phyloP scores from a whole-genome alignment of 176 grass and related monocot genomes.

The Otatea glauca region DNA sequence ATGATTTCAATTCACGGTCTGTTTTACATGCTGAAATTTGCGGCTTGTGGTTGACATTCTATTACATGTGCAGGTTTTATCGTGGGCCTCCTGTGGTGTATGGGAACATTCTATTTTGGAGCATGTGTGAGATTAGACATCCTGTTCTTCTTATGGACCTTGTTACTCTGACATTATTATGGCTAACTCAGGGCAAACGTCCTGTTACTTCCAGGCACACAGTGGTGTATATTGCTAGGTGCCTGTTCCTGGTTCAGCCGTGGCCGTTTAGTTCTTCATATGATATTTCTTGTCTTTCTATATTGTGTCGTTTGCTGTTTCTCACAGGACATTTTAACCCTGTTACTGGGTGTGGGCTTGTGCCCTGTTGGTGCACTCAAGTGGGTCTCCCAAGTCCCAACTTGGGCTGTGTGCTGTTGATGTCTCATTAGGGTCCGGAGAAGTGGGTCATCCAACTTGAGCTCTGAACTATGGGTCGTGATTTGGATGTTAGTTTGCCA shows the following conservation, averaged over 20 bases:
- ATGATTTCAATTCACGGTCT: neutral
- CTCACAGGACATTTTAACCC: slow-evolving; percentile 62
- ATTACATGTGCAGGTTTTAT: slow-evolving; percentile 48
- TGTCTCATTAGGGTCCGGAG: neutral
- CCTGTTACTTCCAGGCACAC: slow-evolving; percentile 23
- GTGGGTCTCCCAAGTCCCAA: neutral
- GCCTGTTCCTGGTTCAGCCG: slow-evolving; percentile 37
- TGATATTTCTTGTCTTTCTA: neutral
- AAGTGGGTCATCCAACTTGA: slow-evolving; percentile 38
- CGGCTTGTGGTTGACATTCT: neutral
- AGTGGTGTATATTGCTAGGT: slow-evolving; percentile 56
- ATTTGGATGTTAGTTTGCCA: slow-evolving; percentile 30
- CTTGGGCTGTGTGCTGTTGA: slow-evolving; percentile 22
- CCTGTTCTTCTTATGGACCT: slow-evolving; percentile 38
- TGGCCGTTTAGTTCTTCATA: slow-evolving; percentile 33
- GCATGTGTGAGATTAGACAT: slow-evolving; percentile 38
- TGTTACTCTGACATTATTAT: slow-evolving; percentile 47
- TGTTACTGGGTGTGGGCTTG: slow-evolving; percentile 46
- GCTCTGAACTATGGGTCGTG: slow-evolving; percentile 4
- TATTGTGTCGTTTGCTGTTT: slow-evolving; percentile 30
- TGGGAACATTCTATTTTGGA: slow-evolving; percentile 29
- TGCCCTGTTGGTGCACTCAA: slow-evolving; percentile 27
- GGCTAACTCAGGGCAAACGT: slow-evolving; percentile 38
- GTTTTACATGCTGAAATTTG: neutral
- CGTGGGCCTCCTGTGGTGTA: slow-evolving; percentile 14